These are phyloP conservation scores for Penicillium arizonense DNA, from an alignment of 495 filamentous ascomycete genomes.

Conservation along the genomic window DNA sequence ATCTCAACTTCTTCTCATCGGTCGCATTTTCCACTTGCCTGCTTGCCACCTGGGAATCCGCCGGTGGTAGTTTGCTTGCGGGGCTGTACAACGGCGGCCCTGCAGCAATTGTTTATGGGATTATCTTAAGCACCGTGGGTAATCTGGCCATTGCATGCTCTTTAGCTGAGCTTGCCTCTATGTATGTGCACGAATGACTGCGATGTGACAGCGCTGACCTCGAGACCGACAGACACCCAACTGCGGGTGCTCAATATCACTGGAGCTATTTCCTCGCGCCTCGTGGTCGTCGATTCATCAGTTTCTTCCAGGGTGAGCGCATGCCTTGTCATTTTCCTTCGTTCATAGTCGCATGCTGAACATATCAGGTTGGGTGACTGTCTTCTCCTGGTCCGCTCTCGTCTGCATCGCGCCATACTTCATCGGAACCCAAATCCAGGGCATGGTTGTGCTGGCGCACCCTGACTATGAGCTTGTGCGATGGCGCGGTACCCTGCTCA, in stretches of 20 bases:
- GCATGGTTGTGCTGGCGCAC: constrained; percentile 43
- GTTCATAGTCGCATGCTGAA: constrained; percentile 2
- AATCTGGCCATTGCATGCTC: constrained; percentile 29
- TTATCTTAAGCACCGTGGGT: constrained; percentile 25
- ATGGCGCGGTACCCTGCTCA: constrained; percentile 50
- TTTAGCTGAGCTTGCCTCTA: constrained; percentile 36
- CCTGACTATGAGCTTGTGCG: constrained; percentile 38
- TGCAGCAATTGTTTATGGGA: constrained; percentile 28
- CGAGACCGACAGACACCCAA: constrained; percentile 24
- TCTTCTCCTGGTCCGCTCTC: constrained; percentile 40
- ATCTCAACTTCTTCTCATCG: constrained; percentile 34
- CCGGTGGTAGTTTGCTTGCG: constrained; percentile 24
- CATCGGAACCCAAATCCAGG: constrained; percentile 46
- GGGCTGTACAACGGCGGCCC: constrained; percentile 32
- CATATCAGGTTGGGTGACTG: constrained; percentile 32
- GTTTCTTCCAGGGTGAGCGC: constrained; percentile 42
- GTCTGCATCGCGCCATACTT: constrained; percentile 49
- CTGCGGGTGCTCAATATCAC: constrained; percentile 45
- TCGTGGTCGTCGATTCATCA: constrained; percentile 33
- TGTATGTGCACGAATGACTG: constrained; percentile 19
- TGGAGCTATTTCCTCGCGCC: constrained; percentile 47
- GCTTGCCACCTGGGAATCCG: constrained; percentile 36
- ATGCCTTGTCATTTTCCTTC: constrained; percentile 26
- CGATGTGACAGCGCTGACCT: not conserved
- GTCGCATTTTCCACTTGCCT: constrained; percentile 32